Conservation (phyloP, 345 rosid species). For the Populus simonii region DNA sequence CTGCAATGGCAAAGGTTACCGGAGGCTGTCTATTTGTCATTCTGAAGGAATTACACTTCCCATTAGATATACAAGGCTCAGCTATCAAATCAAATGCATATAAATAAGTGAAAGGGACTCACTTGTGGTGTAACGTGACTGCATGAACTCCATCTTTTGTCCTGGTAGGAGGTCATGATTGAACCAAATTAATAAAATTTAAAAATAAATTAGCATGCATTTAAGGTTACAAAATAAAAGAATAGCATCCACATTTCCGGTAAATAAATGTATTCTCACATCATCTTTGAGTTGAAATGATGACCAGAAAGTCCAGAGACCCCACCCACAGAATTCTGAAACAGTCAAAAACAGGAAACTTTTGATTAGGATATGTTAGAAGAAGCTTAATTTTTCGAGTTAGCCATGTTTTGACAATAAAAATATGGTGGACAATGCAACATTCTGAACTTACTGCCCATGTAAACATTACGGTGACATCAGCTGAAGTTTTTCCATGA, state of each 20-base stretch:
- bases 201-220: background rate
- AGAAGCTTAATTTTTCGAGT: background rate
- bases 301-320: slow-evolving; percentile 76
- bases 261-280: slow-evolving; percentile 36
- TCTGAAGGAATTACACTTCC: slow-evolving; percentile 33
- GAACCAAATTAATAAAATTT: background rate
- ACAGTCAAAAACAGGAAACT: background rate
- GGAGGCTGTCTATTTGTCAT: slow-evolving; percentile 56
- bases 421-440: background rate
- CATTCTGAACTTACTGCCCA: slow-evolving; percentile 69
- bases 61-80: background rate
- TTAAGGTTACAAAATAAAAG: background rate
- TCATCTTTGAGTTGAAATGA: slow-evolving; percentile 64
- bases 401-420: background rate
- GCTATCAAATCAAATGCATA: background rate
- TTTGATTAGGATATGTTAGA: background rate
- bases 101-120: slow-evolving; percentile 31
- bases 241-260: background rate
- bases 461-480: slow-evolving; percentile 79
- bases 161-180: slow-evolving; percentile 38
- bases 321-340: slow-evolving; percentile 95
- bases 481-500: slow-evolving; percentile 62
- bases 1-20: slow-evolving; percentile 65
- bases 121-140: slow-evolving; percentile 78
- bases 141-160: slow-evolving; percentile 64